phyloP scores from a whole-genome alignment of 345 rosid species.

The Eucalyptus erythrocorys region DNA sequence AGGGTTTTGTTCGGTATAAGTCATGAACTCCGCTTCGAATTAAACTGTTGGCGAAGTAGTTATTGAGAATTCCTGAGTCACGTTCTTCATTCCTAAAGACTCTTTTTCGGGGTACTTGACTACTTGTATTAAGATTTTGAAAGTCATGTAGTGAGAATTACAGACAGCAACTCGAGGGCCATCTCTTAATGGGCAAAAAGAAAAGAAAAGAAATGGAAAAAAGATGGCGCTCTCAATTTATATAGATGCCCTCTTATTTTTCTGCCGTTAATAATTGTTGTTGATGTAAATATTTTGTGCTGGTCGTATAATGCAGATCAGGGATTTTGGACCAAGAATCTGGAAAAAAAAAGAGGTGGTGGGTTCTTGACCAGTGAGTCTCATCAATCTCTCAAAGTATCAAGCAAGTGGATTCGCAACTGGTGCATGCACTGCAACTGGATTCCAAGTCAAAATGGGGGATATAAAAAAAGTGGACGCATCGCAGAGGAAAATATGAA shows the following conservation, averaged over 20 bases:
- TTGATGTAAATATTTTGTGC: not conserved
- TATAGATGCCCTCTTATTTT: not conserved
- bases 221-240: not conserved
- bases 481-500: not conserved
- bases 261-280: not conserved
- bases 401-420: not conserved
- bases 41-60: not conserved
- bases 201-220: not conserved
- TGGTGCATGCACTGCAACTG: not conserved
- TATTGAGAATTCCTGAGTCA: not conserved
- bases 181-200: not conserved
- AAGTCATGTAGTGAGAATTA: not conserved
- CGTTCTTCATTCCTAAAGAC: not conserved
- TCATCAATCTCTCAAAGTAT: not conserved
- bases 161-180: not conserved
- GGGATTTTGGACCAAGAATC: not conserved
- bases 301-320: not conserved
- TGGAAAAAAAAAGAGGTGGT: not conserved
- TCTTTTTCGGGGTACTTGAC: not conserved
- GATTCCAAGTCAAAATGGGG: not conserved
- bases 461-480: not conserved
- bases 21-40: not conserved
- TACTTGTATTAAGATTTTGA: not conserved
- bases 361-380: not conserved
- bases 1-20: not conserved